Evolutionary conservation across 768 basidiomycete genomes (phyloP).

Genomic region (Leccinum disarticulatum): DNA sequence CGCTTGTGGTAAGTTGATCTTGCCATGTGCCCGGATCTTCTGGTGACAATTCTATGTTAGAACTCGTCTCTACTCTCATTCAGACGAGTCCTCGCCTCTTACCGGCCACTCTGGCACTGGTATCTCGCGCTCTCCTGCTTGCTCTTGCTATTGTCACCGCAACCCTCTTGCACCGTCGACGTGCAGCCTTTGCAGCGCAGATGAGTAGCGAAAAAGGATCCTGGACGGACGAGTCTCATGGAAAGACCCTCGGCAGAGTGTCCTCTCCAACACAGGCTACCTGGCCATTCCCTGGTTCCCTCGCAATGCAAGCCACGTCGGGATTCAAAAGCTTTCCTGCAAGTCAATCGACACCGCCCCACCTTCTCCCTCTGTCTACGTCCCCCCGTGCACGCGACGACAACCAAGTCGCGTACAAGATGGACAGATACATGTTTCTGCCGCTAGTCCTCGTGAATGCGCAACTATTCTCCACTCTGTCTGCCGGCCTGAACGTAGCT

Average conservation of each 20-base stretch:
- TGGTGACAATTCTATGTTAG: slow-evolving; percentile 9
- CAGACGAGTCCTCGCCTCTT: slow-evolving; percentile 26
- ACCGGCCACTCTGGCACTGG: slow-evolving; percentile 24
- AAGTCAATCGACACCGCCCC: background rate
- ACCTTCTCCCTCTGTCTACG: slow-evolving; percentile 7
- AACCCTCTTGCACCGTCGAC: slow-evolving; percentile 7
- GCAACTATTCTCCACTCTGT: slow-evolving; percentile 25
- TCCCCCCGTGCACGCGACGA: background rate
- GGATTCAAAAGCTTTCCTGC: background rate
- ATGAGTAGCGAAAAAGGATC: slow-evolving; percentile 17
- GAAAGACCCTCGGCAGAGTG: slow-evolving; percentile 16
- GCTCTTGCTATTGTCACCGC: slow-evolving; percentile 12
- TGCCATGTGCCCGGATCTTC: background rate
- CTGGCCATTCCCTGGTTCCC: slow-evolving; percentile 34
- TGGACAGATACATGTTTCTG: background rate
- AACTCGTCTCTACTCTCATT: slow-evolving; percentile 27
- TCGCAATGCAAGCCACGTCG: slow-evolving; percentile 15
- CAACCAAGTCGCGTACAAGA: background rate
- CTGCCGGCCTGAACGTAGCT: slow-evolving; percentile 23
- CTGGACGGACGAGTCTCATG: background rate
- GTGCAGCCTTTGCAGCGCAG: background rate
- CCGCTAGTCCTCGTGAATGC: slow-evolving; percentile 17
- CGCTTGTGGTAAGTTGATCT: slow-evolving; percentile 26
- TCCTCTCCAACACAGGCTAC: slow-evolving; percentile 33
- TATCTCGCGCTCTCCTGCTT: slow-evolving; percentile 23